A percentile compares a stretch with the other conserved stretches of the same genome.
Conservation (phyloP, 768 basidiomycete genomes). For the Baorangia bicolor region DNA sequence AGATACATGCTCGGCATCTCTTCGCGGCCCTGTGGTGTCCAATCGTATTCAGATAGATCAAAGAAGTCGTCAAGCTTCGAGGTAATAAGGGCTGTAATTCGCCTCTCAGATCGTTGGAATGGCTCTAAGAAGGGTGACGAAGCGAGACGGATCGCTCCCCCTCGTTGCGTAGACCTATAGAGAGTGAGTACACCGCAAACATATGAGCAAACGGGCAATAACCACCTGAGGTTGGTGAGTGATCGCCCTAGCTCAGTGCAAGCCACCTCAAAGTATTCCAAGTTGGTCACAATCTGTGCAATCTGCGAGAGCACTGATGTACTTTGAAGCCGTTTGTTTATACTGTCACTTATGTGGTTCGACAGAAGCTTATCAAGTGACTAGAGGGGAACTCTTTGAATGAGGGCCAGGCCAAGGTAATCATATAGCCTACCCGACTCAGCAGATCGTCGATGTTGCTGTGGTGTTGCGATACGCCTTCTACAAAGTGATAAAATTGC, state of each 20-base stretch:
- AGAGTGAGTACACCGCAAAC: conserved; percentile 4
- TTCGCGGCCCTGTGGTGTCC: conserved; percentile 74
- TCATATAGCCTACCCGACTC: conserved; percentile 59
- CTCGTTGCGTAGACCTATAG: conserved; percentile 76
- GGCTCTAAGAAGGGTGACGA: conserved; percentile 66
- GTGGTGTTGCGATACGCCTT: conserved; percentile 91
- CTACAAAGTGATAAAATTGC: conserved; percentile 95
- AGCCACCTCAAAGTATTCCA: conserved; percentile 87
- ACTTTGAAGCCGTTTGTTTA: conserved; percentile 68
- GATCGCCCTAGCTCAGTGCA: conserved; percentile 84
- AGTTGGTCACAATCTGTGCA: conserved; percentile 87
- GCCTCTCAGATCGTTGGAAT: conserved; percentile 63
- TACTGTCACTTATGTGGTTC: conserved; percentile 70
- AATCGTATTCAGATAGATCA: conserved; percentile 92
- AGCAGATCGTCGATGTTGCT: conserved; percentile 89
- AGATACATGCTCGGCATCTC: conserved; percentile 89
- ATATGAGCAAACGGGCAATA: not conserved
- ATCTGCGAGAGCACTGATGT: conserved; percentile 87
- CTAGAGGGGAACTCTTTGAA: conserved; percentile 39
- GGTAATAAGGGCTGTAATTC: conserved; percentile 80
- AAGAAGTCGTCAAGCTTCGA: conserved; percentile 96
- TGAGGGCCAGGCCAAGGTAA: not conserved
- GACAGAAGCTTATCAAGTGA: conserved; percentile 84
- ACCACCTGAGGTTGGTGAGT: conserved; percentile 77
- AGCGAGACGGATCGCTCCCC: conserved; percentile 75